Conservation (phyloP, 1,139 yeast species). For the Candida labiduridarum region DNA sequence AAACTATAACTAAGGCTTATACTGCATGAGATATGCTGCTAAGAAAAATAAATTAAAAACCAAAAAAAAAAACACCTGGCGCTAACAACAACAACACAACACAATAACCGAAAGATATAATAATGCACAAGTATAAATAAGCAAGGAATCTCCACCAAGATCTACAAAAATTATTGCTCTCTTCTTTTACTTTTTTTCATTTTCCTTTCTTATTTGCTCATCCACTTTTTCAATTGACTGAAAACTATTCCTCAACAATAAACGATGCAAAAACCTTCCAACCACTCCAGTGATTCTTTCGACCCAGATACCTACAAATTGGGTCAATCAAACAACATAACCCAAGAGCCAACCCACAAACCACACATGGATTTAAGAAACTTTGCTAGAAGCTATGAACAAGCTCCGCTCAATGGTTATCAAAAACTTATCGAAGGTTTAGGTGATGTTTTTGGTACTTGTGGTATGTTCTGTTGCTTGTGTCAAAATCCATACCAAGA, state of each 20-base stretch:
- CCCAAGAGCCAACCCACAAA: slow-evolving; percentile 26
- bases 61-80: neutral
- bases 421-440: slow-evolving; percentile 42
- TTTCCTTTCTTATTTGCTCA: neutral
- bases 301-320: slow-evolving; percentile 20
- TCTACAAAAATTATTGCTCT: neutral
- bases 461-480: slow-evolving; percentile 63
- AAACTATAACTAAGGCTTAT: no score
- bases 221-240: neutral
- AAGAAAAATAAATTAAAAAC: neutral
- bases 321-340: slow-evolving; percentile 13
- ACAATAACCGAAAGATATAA: neutral
- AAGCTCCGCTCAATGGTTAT: slow-evolving; percentile 39
- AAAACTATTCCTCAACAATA: neutral
- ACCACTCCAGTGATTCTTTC: slow-evolving; percentile 15
- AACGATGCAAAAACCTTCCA: slow-evolving; percentile 14
- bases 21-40: neutral
- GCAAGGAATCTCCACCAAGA: neutral
- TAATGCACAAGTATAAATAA: neutral
- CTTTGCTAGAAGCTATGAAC: slow-evolving; percentile 41
- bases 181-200: neutral
- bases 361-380: slow-evolving; percentile 35
- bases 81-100: neutral
- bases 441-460: slow-evolving; percentile 54
- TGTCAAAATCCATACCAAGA: slow-evolving; percentile 65